phyloP scores from a whole-genome alignment of 805 yeast genomes.

The Tetrapisispora fleetii region DNA sequence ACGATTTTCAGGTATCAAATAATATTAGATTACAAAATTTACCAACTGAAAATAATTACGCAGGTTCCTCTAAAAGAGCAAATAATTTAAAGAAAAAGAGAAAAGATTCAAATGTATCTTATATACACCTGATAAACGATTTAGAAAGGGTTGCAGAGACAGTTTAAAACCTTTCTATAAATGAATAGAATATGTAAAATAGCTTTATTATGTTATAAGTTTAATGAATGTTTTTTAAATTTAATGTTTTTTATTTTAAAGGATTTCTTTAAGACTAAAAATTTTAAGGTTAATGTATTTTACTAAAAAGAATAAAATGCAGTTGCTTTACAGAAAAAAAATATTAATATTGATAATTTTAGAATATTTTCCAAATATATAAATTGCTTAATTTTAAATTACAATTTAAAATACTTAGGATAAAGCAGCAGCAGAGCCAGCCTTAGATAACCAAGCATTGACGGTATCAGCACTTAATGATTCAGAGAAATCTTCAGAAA shows the following conservation, averaged over 20 bases:
- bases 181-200: background rate
- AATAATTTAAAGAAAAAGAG: conserved; percentile 6
- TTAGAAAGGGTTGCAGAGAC: conserved; percentile 13
- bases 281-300: background rate
- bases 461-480: conserved; percentile 50
- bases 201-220: background rate
- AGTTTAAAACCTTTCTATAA: background rate
- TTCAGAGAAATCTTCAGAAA: conserved; percentile 49
- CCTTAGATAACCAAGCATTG: conserved; percentile 41
- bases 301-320: background rate
- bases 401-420: conserved; percentile 4
- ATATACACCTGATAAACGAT: conserved; percentile 13
- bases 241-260: no score
- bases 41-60: background rate
- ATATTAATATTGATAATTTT: background rate
- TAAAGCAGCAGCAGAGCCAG: conserved; percentile 40
- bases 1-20: background rate
- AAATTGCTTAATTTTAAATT: background rate
- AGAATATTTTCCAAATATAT: background rate
- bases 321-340: background rate
- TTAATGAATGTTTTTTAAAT: background rate
- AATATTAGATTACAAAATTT: background rate
- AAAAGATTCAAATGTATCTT: conserved; percentile 24
- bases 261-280: background rate
- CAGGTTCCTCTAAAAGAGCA: background rate